Evolutionary conservation across 176 grass and related monocot genomes (phyloP), one percentile per base, ranked within the genome.

Genomic region (Phoenix roebelenii): DNA sequence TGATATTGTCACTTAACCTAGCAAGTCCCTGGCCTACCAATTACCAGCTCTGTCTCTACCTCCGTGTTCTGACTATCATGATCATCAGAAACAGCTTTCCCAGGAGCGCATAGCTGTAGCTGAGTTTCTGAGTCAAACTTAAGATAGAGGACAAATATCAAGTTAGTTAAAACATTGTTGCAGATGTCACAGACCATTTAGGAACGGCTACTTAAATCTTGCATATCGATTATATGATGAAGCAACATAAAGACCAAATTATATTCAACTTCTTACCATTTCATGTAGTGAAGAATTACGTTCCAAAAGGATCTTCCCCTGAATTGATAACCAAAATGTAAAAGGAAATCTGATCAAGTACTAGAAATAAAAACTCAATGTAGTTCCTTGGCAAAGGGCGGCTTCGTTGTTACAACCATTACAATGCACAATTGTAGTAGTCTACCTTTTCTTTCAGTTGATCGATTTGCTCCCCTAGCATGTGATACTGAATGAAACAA

Each of bases 391-490:
- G 25, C 16, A 68, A 10, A 55, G 14, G 5, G 44, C 17, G 4
- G 5, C 18, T 30, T 23, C 6, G 4, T 30, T 30, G 28, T 30
- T 6, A 30, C 28, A 30, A 6, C 4, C 28, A 30, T 30, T 29
- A 30, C 6, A 5, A 30, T 30, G 28, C 28, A 30, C 1, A 30
- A 7, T 15, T 44, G 35, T 5, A 44, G 12, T 23, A 57, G 7
- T 3, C 26, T 18, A 68, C 65, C 65, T 68, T 68, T 18, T 68
- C 52, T 56, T 56, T 56, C 1, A 68, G 65, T 25, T 56, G 65
- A 44, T 25, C 25, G 39, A 68, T 56, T 5, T 48, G 65, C 51
- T 44, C 52, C 16, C 6, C 2, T 6, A 56, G 65, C 17, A 56
- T 55, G 16, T 48, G 52, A 55, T 68, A 18, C 65, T 68, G 65